phyloP scores from a whole-genome alignment of 805 yeast genomes.

The Metschnikowia vanudenii region DNA sequence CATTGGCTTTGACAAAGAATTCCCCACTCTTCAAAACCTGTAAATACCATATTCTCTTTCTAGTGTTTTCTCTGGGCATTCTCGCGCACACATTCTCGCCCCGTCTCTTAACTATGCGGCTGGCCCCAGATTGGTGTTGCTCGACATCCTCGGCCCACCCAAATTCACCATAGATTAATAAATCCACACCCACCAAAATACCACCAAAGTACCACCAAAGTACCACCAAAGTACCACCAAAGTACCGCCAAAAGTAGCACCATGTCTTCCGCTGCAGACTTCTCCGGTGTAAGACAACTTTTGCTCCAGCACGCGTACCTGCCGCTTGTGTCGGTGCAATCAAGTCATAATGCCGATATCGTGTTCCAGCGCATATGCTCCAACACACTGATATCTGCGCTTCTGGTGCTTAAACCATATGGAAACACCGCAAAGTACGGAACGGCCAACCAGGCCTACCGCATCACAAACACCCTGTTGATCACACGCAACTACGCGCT shows the following conservation, averaged over 20 bases:
- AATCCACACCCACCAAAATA: too few relatives aligned
- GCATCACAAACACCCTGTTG: constrained; percentile 51
- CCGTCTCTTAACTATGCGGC: too few relatives aligned
- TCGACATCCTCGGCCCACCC: too few relatives aligned
- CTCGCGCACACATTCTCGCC: too few relatives aligned
- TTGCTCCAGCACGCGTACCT: constrained; percentile 47
- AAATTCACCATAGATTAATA: too few relatives aligned
- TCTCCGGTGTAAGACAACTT: constrained; percentile 40
- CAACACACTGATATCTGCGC: constrained; percentile 36
- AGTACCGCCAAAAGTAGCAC: neutral
- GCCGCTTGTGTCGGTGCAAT: constrained; percentile 51
- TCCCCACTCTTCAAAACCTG: too few relatives aligned
- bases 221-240: neutral
- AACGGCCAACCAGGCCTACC: constrained; percentile 41
- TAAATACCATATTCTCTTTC: too few relatives aligned
- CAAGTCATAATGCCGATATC: constrained; percentile 46
- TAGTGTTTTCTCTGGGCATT: too few relatives aligned
- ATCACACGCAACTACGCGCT: constrained; percentile 49
- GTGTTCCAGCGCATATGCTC: constrained; percentile 42
- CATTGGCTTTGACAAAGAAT: too few relatives aligned
- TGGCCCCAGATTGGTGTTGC: too few relatives aligned
- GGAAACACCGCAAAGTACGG: constrained; percentile 52
- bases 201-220: neutral
- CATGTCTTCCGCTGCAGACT: constrained; percentile 27
- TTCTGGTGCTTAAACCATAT: constrained; percentile 51